These are phyloP conservation scores for Claviceps paspali DNA, from an alignment of 2,329 filamentous ascomycete genomes.

Conservation along the genomic window DNA sequence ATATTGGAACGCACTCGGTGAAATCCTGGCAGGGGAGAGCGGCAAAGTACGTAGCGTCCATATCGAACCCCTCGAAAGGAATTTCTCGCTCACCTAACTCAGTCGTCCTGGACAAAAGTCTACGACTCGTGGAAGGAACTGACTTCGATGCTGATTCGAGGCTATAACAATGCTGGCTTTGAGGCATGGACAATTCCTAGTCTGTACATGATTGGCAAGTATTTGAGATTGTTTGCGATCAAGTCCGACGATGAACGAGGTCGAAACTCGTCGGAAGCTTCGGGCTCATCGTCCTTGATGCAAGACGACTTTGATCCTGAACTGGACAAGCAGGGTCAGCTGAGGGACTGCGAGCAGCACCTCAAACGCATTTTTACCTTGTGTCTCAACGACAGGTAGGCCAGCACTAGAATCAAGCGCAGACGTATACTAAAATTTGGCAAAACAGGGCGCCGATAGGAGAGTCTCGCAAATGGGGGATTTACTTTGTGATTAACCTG, in stretches of 20 bases:
- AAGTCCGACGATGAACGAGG: slow-evolving; percentile 63
- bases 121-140: slow-evolving; percentile 86
- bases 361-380: slow-evolving; percentile 86
- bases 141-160: slow-evolving; percentile 59
- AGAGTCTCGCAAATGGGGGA: slow-evolving; percentile 93
- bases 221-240: slow-evolving; percentile 77
- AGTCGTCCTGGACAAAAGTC: slow-evolving; percentile 61
- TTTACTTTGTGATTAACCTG: slow-evolving; percentile 88
- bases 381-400: slow-evolving; percentile 85
- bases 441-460: slow-evolving; percentile 55
- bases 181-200: slow-evolving; percentile 87
- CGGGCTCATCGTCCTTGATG: slow-evolving; percentile 32
- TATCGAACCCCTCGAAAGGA: neutral
- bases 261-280: slow-evolving; percentile 19
- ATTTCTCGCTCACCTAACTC: slow-evolving; percentile 7
- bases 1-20: slow-evolving; percentile 71
- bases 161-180: slow-evolving; percentile 62
- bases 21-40: slow-evolving; percentile 44
- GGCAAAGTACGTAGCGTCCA: slow-evolving; percentile 18
- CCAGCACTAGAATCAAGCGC: slow-evolving; percentile 20
- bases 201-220: slow-evolving; percentile 75
- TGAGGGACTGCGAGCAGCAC: slow-evolving; percentile 81
- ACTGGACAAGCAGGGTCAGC: slow-evolving; percentile 61
- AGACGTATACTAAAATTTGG: neutral
- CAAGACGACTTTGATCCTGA: slow-evolving; percentile 74